Evolutionary conservation across 768 basidiomycete species (phyloP), one percentile per base, ranked within the genome.

Genomic region (Termitomyces sp.): DNA sequence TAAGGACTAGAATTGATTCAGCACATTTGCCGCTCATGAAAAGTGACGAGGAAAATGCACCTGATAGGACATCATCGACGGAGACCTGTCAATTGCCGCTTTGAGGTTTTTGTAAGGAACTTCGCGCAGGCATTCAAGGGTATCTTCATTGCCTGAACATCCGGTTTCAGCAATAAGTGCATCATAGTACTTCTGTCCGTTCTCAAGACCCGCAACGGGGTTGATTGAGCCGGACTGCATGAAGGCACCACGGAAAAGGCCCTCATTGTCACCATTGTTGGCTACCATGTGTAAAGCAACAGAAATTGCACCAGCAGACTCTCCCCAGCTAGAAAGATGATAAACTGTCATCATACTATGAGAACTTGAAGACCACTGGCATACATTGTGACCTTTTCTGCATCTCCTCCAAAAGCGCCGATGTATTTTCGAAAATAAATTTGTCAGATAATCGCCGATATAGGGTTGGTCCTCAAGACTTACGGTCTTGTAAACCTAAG

Each of bases 361-460:
- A 41, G 27, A 35, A 52, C 33, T 20, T 1, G 2, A n/a, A n/a
- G n/a, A n/a, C n/a, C n/a, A n/a, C 35, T 27, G 13, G 56, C 66
- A 18, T 58, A 80, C 78, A 83, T 71, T 0, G 78, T 80, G 13
- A 83, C 82, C 54, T 77, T 80, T 0, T 60, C 58, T 5, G 77
- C 75, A 65, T 88, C 80, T 12, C 86, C 86, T 3, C 85, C 84
- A 52, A 86, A 88, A 2, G 74, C 70, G 20, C 60, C 60, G 49
- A 86, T 83, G 63, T 87, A 80, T 60, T 80, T 74, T 50, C 84
- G 77, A n/a, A n/a, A n/a, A n/a, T n/a, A n/a, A n/a, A n/a, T n/a
- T n/a, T n/a, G n/a, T n/a, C n/a, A n/a, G n/a, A n/a, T n/a, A n/a
- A n/a, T n/a, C n/a, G n/a, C n/a, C n/a, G n/a, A n/a, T n/a, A n/a